Percentiles rank a stretch among this genome's conserved stretches.
These are phyloP conservation scores for Cordyceps farinosa DNA, from an alignment of 2,329 filamentous ascomycete genomes.

Conservation along the genomic window DNA sequence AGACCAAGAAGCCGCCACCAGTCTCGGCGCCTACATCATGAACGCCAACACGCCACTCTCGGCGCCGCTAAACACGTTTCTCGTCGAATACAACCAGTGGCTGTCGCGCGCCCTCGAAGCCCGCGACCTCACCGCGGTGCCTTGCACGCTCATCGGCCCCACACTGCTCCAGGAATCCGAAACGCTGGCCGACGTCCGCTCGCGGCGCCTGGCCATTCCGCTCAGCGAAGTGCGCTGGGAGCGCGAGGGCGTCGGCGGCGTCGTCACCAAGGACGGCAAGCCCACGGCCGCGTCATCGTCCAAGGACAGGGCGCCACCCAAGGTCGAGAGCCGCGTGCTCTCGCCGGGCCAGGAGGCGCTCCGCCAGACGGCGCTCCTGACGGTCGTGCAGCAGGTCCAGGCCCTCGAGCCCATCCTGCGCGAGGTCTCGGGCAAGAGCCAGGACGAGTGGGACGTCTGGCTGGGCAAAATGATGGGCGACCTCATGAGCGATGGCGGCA, in stretches of 20 bases:
- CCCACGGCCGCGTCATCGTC: not conserved
- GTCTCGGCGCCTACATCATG: constrained; percentile 77
- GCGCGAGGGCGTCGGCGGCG: constrained; percentile 65
- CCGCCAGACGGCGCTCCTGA: constrained; percentile 67
- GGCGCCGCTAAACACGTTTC: constrained; percentile 73
- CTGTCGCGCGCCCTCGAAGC: constrained; percentile 70
- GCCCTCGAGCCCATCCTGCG: constrained; percentile 78
- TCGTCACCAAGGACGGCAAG: constrained; percentile 58
- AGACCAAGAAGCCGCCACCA: constrained; percentile 61
- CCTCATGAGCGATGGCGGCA: constrained; percentile 73
- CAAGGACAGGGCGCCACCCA: constrained; percentile 9
- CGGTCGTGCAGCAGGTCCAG: constrained; percentile 78
- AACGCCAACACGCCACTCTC: constrained; percentile 79
- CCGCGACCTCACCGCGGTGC: constrained; percentile 67
- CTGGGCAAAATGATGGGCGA: constrained; percentile 82
- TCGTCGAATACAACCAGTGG: constrained; percentile 83
- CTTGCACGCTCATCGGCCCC: constrained; percentile 74
- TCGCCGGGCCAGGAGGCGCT: constrained; percentile 64
- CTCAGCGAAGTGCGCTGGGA: constrained; percentile 85
- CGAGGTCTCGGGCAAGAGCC: constrained; percentile 79
- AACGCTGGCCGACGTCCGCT: constrained; percentile 63
- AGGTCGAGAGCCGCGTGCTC: constrained; percentile 37
- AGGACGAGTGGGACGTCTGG: constrained; percentile 92
- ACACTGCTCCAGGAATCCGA: constrained; percentile 78
- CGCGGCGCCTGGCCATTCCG: constrained; percentile 79